These are phyloP conservation scores for Lentinula boryana DNA, from an alignment of 768 basidiomycete species.

Conservation along the genomic window DNA sequence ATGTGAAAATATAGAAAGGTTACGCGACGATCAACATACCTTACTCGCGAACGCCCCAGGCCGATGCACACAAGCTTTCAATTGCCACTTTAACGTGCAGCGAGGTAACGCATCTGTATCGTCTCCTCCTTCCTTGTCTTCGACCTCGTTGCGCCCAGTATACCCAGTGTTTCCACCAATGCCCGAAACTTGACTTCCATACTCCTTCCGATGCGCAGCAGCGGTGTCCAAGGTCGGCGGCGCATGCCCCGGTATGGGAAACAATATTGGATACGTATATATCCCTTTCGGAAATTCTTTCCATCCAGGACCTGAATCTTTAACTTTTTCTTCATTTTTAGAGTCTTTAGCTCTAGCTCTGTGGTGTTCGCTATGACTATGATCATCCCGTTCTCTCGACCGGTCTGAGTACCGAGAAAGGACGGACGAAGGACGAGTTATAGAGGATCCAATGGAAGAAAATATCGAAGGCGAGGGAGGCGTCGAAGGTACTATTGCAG, in stretches of 20 bases:
- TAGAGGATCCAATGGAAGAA: constrained; percentile 23
- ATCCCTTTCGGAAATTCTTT: constrained; percentile 87
- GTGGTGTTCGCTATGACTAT: neutral
- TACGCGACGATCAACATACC: constrained; percentile 21
- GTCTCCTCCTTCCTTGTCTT: neutral
- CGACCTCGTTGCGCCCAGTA: neutral
- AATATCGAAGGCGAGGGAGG: constrained; percentile 5
- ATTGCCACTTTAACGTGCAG: constrained; percentile 43
- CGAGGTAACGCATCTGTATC: neutral
- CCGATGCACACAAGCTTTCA: constrained; percentile 79
- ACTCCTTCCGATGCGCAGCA: neutral
- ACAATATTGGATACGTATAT: constrained; percentile 92
- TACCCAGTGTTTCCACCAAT: neutral
- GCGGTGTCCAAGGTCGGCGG: constrained; percentile 71
- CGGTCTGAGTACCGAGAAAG: constrained; percentile 8
- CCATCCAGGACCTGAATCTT: constrained; percentile 49
- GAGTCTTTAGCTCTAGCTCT: neutral
- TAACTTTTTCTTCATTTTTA: constrained; percentile 6
- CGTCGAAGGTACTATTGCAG: neutral
- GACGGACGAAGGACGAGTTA: neutral
- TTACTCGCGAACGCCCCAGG: constrained; percentile 58
- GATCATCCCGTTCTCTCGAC: constrained; percentile 23
- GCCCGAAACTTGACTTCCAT: neutral
- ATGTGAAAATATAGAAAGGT: neutral
- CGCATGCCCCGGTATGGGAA: constrained; percentile 72